Base-by-base conservation (phyloP, 1,284 basidiomycete species). In the Ustilago curta region DNA sequence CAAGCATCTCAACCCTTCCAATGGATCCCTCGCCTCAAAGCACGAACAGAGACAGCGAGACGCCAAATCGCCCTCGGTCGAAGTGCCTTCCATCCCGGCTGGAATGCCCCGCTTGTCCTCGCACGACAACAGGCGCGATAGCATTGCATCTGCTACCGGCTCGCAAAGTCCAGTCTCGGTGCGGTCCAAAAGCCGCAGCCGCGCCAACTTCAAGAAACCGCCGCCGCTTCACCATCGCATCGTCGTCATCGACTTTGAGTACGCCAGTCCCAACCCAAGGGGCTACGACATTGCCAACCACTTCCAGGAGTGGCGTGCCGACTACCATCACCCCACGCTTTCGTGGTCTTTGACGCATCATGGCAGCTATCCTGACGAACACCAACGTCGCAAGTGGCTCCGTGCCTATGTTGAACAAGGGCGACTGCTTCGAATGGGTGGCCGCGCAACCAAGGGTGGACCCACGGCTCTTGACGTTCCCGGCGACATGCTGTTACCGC, bases 231-330 rank as follows among this genome's bases (percentile, higher is more conserved):
- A 84, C 45, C 75, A 84, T 31, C 76, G 76, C 19, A 65, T 84
- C 8, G 82, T 83, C 27, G 83, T 84, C 19, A 84, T 84, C 48
- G 83, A 84, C 66, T 81, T 83, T 45, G 81, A 83, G 63, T 82
- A 82, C 29, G 76, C 78, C 8, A 73, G 75, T 19, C 80, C 81
- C 12, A 83, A 83, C 23, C 81, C 81, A 16, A 63, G 81, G 4
- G 81, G 67, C 14, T 83, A 77, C 47, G 81, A 83, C 56, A 81
- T 84, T 21, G 83, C 83, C 44, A 84, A 84, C 43, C 77, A 81
- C 58, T 84, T 84, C 45, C 77, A 81, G 45, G 83, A 84, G 49
- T 83, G 81, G 83, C 69, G 82, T 8, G 71, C 80, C 1, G 77
- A 84, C 60, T 84, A 84, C 43, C 69, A 82, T 29, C 74, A 80